Evolutionary conservation across 768 basidiomycete genomes (phyloP).

Genomic region (Paxillus rubicundulus): DNA sequence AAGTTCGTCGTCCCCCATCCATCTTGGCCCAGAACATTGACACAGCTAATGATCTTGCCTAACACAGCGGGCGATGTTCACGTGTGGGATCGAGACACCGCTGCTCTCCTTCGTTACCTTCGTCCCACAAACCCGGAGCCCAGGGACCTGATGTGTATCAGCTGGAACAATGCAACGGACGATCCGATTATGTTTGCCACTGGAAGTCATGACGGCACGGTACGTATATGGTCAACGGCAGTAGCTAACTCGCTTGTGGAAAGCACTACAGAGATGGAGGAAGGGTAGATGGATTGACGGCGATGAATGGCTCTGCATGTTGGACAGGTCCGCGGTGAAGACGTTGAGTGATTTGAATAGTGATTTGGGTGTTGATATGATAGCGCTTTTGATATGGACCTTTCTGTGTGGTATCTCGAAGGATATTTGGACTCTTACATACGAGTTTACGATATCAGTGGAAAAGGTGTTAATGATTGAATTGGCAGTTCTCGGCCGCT

Average conservation of each 20-base stretch:
- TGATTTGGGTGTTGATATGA: no score
- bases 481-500: no score
- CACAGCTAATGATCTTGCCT: not conserved
- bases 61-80: slow-evolving; percentile 74
- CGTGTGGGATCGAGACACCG: slow-evolving; percentile 84
- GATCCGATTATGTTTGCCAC: slow-evolving; percentile 56
- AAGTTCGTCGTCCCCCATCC: slow-evolving; percentile 39
- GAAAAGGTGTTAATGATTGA: no score
- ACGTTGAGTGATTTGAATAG: not conserved
- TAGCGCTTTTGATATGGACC: not conserved
- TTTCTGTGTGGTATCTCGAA: not conserved
- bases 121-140: slow-evolving; percentile 51
- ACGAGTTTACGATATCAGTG: no score
- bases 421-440: no score
- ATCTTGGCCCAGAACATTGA: not conserved
- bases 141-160: slow-evolving; percentile 73
- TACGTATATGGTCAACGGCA: slow-evolving; percentile 68
- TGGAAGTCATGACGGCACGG: slow-evolving; percentile 74
- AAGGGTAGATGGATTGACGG: slow-evolving; percentile 2
- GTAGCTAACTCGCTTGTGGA: slow-evolving; percentile 2
- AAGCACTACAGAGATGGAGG: slow-evolving; percentile 21
- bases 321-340: not conserved
- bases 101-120: slow-evolving; percentile 64
- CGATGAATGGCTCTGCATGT: not conserved
- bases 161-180: slow-evolving; percentile 70